Evolutionary conservation across 768 basidiomycete genomes (phyloP).

Genomic region (Suillus variegatus): DNA sequence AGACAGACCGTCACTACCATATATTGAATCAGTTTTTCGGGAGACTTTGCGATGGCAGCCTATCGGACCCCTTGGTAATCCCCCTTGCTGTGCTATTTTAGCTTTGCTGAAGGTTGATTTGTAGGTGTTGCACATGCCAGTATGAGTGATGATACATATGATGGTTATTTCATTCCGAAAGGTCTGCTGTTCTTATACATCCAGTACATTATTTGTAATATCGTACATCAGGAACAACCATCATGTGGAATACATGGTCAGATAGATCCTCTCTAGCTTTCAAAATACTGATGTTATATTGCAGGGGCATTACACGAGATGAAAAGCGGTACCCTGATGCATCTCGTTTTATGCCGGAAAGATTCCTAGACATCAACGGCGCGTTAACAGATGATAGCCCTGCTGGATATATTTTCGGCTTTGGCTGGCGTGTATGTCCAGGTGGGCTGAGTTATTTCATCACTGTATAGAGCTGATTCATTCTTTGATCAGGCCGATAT

Average conservation of each 20-base stretch:
- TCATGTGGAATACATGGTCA: constrained; percentile 2
- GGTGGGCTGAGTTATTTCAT: not conserved
- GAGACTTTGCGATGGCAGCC: constrained; percentile 3
- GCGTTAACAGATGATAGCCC: constrained; percentile 13
- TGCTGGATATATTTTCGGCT: constrained; percentile 7
- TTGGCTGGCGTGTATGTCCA: constrained; percentile 16
- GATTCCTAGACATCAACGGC: constrained; percentile 10
- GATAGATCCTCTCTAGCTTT: not conserved
- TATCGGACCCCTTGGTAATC: not conserved
- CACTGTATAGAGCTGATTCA: too few species aligned
- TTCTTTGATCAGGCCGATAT: constrained; percentile 2
- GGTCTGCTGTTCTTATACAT: constrained; percentile 11
- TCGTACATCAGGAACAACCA: not conserved
- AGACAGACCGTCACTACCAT: not conserved
- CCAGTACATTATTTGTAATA: not conserved
- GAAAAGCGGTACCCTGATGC: constrained; percentile 13
- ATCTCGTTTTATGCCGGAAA: constrained; percentile 15
- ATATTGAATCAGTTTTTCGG: constrained; percentile 1
- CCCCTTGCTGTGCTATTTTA: not conserved
- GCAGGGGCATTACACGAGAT: constrained; percentile 9
- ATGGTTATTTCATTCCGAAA: constrained; percentile 33
- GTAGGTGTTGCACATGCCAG: constrained; percentile 2
- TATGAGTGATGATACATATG: constrained; percentile 37
- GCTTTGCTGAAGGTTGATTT: not conserved
- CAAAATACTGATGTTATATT: not conserved